Evolutionary conservation across 2,329 filamentous ascomycete species (phyloP).

Genomic region (Aureobasidium sp.): DNA sequence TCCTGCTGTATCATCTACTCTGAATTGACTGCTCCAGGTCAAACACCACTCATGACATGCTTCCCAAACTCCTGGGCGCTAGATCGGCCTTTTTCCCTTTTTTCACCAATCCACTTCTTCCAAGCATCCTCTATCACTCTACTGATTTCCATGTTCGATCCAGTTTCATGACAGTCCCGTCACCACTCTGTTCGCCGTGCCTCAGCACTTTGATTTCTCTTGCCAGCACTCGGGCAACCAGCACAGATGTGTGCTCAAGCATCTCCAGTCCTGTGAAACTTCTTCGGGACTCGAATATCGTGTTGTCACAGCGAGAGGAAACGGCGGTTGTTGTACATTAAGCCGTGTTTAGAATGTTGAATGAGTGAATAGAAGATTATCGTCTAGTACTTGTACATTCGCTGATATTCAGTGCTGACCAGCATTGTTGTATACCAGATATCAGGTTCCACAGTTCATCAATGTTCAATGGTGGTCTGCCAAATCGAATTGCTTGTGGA

Average conservation of each 20-base stretch:
- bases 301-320: neutral
- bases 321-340: neutral
- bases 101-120: neutral
- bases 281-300: neutral
- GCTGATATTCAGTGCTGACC: neutral
- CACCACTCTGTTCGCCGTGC: neutral
- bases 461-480: neutral
- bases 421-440: neutral
- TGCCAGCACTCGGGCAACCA: neutral
- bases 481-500: neutral
- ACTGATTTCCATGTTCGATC: neutral
- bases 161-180: neutral
- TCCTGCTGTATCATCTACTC: neutral
- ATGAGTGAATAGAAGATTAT: neutral
- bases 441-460: neutral
- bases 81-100: neutral
- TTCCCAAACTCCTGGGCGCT: neutral
- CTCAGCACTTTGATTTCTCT: neutral
- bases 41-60: neutral
- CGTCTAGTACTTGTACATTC: neutral
- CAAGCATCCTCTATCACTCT: neutral
- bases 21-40: too few species aligned
- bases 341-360: neutral
- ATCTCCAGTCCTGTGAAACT: neutral
- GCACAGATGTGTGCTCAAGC: neutral